A percentile compares a stretch with the other conserved stretches of the same genome.
Conservation (phyloP, 208 protist species). For the Trypanosoma melophagium region DNA sequence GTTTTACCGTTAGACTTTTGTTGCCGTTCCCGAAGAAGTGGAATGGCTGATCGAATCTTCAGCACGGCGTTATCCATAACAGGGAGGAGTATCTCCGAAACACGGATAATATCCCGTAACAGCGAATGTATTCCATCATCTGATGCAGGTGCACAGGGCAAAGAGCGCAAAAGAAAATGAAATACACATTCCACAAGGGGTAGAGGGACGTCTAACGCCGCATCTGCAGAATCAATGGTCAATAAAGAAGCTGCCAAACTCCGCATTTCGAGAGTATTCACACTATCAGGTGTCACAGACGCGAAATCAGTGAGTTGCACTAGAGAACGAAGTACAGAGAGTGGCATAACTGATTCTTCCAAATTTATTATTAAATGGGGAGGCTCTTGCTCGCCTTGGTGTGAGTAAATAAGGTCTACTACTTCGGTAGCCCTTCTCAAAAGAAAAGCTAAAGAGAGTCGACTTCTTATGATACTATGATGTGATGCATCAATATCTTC, state of each 20-base stretch:
- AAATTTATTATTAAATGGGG: constrained; percentile 4
- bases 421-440: constrained; percentile 11
- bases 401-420: constrained; percentile 13
- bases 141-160: constrained; percentile 13
- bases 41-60: constrained; percentile 16
- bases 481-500: constrained; percentile 1
- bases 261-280: constrained; percentile 13
- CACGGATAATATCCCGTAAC: neutral
- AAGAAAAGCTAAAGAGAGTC: constrained; percentile 22
- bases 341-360: constrained; percentile 9
- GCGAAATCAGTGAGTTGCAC: constrained; percentile 14
- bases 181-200: constrained; percentile 35
- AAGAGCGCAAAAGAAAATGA: constrained; percentile 23
- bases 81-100: constrained; percentile 11
- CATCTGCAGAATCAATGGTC: constrained; percentile 14
- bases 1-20: neutral
- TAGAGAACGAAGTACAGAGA: constrained; percentile 23
- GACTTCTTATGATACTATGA: constrained; percentile 5
- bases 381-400: neutral
- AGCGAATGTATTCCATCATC: neutral
- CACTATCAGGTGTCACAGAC: constrained; percentile 2
- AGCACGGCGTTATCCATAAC: constrained; percentile 19
- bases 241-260: constrained; percentile 6
- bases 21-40: neutral
- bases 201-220: constrained; percentile 28